Evolutionary conservation across 140 eudicot species (phyloP), one percentile per base, ranked within the genome.

Genomic region (Ambrosia hybrid): DNA sequence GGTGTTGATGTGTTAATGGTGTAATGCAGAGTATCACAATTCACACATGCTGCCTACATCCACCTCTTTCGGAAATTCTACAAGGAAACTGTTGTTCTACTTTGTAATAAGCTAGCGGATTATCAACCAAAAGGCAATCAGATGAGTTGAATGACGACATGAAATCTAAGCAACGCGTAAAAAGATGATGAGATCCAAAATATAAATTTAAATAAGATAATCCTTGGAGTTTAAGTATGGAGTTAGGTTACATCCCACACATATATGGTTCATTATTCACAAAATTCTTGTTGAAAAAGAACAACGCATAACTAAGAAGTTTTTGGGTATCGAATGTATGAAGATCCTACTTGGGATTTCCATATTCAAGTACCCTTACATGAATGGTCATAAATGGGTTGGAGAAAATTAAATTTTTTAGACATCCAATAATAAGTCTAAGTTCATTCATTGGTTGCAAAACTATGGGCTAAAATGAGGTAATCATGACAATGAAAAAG

Each of bases 21-120:
- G 95, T 78, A 83, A 80, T 55, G 83, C 85, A 8, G 88, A 80
- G 73, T 85, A 88, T 80, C 90, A 37, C 41, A 37, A 21, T 21
- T 21, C 26, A 88, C 52, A 78, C 72, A 5, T 82, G 80, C 70
- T 85, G 90, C 73, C 61, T 87, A 6, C 4, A 41, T 41, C 95
- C 9, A 84, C 88, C 2, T 79, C 85, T 75, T 59, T 70, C 33
- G 26, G 56, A 43, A 53, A 78, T 87, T 57, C 95, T 90, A 0
- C 56, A 82, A 63, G 90, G 85, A 9, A 45, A 82, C 9, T 81
- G 68, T 75, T 87, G 95, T 72, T 89, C 90, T 30, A 68, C 67
- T 9, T 85, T 21, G 95, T 85, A 70, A 41, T 4, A 41, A 41
- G 46, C 26, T 21, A 21, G 26, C 26, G 26, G 26, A 21, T 21